Base-by-base conservation (phyloP, 768 basidiomycete genomes). In the Epithele typhae region DNA sequence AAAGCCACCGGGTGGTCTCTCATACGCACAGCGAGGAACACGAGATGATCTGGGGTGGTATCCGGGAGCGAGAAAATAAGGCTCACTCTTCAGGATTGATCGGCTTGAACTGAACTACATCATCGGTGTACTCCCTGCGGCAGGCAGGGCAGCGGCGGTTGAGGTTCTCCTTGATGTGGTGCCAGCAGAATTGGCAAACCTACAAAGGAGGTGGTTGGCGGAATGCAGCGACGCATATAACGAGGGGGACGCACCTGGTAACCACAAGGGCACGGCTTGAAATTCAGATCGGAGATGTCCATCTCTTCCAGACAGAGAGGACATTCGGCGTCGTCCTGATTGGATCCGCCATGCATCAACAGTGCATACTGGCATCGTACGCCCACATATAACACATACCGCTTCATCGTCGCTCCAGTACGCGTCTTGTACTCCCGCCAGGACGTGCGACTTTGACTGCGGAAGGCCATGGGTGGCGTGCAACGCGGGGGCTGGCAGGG, bases 101-200 rank as follows among this genome's bases (percentile, higher is more conserved):
- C 38, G 96, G 84, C 65, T 92, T 96, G 71, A 95, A 96, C 65
- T 97, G 91, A 25, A 96, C 86, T 34, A 83, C 77, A 46, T 96
- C 90, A 55, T 97, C 92, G 8, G 89, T 87, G 63, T 97, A 98
- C 46, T 87, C 78, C 54, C 94, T 76, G 59, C 96, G 77, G 69
- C 96, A 99, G 17, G 96, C 96, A 32, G 96, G 96, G 65, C 96
- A 99, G 40, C 91, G 84, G 53, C 92, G 85, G 65, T 98, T 98
- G 51, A 95, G 75, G 69, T 96, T 91, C 68, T 90, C 82, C 71
- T 89, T 87, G 76, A 96, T 95, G 69, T 98, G 93, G 68, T 99
- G 91, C 82, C 93, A 98, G 68, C 96, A 99, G 72, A 99, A 99
- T 46, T 92, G 87, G 66, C 96, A 99, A 56, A 99, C 92, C 96